Percentiles rank a stretch among this genome's conserved stretches.
Conservation (phyloP, 1,284 basidiomycete species). For the Hemileia vastatrix region DNA sequence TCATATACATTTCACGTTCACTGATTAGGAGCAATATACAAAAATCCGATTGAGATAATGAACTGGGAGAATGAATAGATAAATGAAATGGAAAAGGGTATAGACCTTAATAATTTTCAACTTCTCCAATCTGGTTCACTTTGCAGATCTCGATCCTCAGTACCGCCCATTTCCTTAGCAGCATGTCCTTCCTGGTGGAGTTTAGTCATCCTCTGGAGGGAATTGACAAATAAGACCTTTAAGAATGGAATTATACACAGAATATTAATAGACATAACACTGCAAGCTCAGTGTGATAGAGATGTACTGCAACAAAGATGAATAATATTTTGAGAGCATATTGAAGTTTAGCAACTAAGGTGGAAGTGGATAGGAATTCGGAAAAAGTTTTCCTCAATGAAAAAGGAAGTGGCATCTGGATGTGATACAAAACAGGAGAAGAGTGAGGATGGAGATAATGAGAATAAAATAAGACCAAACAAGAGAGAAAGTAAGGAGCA, state of each 20-base stretch:
- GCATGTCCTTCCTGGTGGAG: constrained; percentile 19
- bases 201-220: constrained; percentile 19
- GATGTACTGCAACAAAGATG: constrained; percentile 57
- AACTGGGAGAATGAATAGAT: too few species aligned
- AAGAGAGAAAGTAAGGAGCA: too few species aligned
- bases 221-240: constrained; percentile 20
- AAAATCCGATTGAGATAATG: too few species aligned
- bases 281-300: too few species aligned
- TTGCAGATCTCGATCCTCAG: constrained; percentile 29
- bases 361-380: constrained; percentile 55
- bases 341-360: constrained; percentile 49
- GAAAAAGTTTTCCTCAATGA: constrained; percentile 62
- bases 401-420: constrained; percentile 60
- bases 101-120: constrained; percentile 38
- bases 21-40: too few species aligned
- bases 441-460: too few species aligned
- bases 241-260: not conserved
- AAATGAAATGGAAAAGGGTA: too few species aligned
- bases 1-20: too few species aligned
- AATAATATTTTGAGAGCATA: constrained; percentile 76
- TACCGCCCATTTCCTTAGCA: constrained; percentile 13
- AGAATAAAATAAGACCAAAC: too few species aligned
- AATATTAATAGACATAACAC: too few species aligned
- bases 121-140: constrained; percentile 39
- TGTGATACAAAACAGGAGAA: too few species aligned